Evolutionary conservation across 1,284 basidiomycete genomes (phyloP), one percentile per base, ranked within the genome.

Genomic region (Mycena citricolor): DNA sequence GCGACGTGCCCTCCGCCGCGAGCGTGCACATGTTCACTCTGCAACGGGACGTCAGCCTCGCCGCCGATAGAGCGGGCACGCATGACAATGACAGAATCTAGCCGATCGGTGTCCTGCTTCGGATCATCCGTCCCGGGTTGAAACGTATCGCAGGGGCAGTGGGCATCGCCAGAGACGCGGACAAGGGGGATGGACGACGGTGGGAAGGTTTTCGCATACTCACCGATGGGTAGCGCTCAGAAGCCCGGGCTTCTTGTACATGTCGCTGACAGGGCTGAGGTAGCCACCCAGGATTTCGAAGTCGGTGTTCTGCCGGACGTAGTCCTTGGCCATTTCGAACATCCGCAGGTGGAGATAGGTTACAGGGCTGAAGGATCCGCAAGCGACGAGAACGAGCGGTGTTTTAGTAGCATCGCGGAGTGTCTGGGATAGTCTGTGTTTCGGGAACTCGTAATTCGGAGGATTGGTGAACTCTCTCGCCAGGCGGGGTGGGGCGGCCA

Each of bases 241-340:
- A 31, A 94, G 70, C 33, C 91, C 91, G 25, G 86, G 81, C 63
- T 94, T 94, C 75, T 91, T 90, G 79, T 94, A 94, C 75, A 83
- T 79, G 66, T 93, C 90, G 56, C 86, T 90, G 64, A 97, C 94
- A 26, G 94, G 94, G 60, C 90, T 94, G 60, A 97, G 84, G 69
- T 97, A 97, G 2, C 91, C 92, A 17, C 90, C 94, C 57, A 97
- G 77, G 57, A 97, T 86, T 71, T 97, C 94, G 61, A 90, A 95
- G 54, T 93, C 81, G 51, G 91, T 93, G 58, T 90, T 90, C 61
- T 97, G 94, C 41, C 92, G 79, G 47, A 92, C 82, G 60, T 92
- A 94, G 70, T 97, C 94, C 68, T 88, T 90, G 45, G 94, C 94
- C 94, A 97, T 97, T 66, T 97, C 94, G 66, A 97, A 97, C 90